Conservation (phyloP, 2,329 filamentous ascomycete species). For the Aspergillus ustus region DNA sequence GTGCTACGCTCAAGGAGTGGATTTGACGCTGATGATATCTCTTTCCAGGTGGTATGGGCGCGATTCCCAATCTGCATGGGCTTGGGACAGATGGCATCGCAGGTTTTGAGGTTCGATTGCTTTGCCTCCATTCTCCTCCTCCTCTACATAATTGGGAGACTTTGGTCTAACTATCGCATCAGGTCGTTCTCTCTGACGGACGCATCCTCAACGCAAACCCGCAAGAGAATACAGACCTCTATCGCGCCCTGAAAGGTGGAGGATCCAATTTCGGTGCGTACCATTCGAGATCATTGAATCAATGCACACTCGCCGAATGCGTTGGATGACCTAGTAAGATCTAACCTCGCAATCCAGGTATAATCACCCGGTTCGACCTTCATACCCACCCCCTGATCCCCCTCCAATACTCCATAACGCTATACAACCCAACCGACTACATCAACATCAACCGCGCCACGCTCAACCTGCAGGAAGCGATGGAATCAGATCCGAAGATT, state of each 20-base stretch:
- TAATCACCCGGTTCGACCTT: constrained; percentile 25
- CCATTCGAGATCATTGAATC: too few relatives aligned
- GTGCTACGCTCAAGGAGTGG: too few relatives aligned
- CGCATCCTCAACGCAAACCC: constrained; percentile 21
- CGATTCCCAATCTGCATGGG: not conserved
- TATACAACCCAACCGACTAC: constrained; percentile 9
- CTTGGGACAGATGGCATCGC: not conserved
- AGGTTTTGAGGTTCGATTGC: not conserved
- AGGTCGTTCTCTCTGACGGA: constrained; percentile 25
- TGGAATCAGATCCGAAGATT: not conserved
- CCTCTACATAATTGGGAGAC: too few relatives aligned
- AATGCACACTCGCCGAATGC: too few relatives aligned
- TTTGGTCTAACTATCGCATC: not conserved
- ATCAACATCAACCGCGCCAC: not conserved
- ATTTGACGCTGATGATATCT: too few relatives aligned
- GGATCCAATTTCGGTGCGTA: constrained; percentile 33
- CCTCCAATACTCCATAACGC: not conserved
- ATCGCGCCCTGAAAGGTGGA: constrained; percentile 39
- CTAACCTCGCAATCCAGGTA: constrained; percentile 9
- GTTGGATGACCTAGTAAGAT: too few relatives aligned
- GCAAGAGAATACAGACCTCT: constrained; percentile 31
- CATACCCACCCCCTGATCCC: not conserved
- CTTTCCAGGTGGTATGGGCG: not conserved
- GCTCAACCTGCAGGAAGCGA: not conserved
- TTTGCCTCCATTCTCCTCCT: too few relatives aligned